Conservation (phyloP, 1,284 basidiomycete genomes). For the Cryptococcus sp. region DNA sequence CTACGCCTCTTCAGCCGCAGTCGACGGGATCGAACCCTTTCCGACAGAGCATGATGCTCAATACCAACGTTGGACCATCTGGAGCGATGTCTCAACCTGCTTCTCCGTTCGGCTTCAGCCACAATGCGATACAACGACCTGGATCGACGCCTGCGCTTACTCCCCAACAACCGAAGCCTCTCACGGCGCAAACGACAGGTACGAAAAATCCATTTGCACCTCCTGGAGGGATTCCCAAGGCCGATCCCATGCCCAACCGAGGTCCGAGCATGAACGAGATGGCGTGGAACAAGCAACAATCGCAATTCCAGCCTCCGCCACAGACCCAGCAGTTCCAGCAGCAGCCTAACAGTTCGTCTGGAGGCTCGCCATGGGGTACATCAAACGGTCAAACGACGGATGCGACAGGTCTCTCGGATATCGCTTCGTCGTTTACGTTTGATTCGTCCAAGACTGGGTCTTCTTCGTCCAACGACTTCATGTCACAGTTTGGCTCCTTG, state of each 20-base stretch:
- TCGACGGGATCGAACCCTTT: conserved; percentile 70
- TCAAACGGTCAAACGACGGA: not conserved
- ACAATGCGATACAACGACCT: conserved; percentile 24
- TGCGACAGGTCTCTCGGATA: conserved; percentile 32
- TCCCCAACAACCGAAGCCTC: conserved; percentile 46
- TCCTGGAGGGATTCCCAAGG: conserved; percentile 49
- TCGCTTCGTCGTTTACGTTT: conserved; percentile 41
- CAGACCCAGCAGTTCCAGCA: not conserved
- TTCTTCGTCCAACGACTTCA: conserved; percentile 21
- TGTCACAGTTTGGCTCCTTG: conserved; percentile 23
- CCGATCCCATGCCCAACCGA: conserved; percentile 58
- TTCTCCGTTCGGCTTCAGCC: conserved; percentile 21
- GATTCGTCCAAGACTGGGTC: conserved; percentile 6
- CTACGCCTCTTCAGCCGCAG: conserved; percentile 58
- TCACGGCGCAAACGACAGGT: conserved; percentile 88
- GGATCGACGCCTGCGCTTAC: conserved; percentile 34
- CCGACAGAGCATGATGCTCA: conserved; percentile 49
- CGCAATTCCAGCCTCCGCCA: not conserved
- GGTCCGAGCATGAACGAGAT: conserved; percentile 76
- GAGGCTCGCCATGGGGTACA: conserved; percentile 1
- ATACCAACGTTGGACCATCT: conserved; percentile 5
- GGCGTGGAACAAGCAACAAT: conserved; percentile 43
- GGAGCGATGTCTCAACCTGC: conserved; percentile 24
- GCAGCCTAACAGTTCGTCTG: not conserved
- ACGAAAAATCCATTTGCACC: conserved; percentile 92